These are phyloP conservation scores for Globisporangium mamillatum DNA, from an alignment of 352 stramenopile genomes.

Conservation along the genomic window DNA sequence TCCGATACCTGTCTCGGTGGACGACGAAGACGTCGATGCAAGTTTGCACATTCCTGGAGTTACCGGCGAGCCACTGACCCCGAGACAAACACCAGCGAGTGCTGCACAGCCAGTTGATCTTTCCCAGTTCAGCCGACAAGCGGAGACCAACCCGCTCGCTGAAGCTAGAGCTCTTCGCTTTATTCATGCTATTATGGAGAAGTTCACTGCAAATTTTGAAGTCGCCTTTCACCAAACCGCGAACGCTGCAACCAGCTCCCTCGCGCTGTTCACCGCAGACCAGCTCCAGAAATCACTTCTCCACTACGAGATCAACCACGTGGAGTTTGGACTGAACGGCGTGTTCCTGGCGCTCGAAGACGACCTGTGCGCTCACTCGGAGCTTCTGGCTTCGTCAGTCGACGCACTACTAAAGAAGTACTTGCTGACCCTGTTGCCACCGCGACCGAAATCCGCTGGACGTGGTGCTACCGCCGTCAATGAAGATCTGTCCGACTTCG, in stretches of 20 bases:
- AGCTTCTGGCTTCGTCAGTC: neutral
- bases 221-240: neutral
- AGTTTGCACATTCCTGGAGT: neutral
- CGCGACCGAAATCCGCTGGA: neutral
- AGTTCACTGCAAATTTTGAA: slow-evolving; percentile 11
- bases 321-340: slow-evolving; percentile 12
- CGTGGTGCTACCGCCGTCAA: neutral
- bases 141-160: neutral
- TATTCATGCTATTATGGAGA: neutral
- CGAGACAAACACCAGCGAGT: neutral
- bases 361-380: neutral
- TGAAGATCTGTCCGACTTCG: neutral
- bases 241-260: neutral
- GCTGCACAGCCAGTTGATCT: neutral
- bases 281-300: slow-evolving; percentile 12
- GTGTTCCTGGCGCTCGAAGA: slow-evolving; percentile 20
- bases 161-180: slow-evolving; percentile 1
- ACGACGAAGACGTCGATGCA: neutral
- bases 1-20: neutral
- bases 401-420: slow-evolving; percentile 2
- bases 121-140: neutral
- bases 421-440: slow-evolving; percentile 4
- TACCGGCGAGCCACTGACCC: neutral
- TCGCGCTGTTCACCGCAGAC: slow-evolving; percentile 10
- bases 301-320: slow-evolving; percentile 15